A percentile compares a stretch with the other conserved stretches of the same genome.
Conservation (phyloP, 2,329 filamentous ascomycete species). For the Fusarium sp. region DNA sequence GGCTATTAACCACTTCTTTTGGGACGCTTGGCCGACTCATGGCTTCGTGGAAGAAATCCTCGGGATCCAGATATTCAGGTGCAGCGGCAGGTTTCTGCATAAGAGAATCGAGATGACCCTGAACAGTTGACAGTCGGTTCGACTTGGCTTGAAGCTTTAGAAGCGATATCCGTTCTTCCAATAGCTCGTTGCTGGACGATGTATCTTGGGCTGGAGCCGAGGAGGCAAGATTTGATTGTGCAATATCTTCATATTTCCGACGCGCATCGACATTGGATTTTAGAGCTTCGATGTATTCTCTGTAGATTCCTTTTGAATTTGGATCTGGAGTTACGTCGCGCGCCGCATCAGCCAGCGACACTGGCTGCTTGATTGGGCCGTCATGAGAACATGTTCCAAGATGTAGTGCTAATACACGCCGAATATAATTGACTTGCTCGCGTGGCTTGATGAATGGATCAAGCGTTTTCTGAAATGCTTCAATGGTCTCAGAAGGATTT, state of each 20-base stretch:
- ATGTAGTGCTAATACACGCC: constrained; percentile 67
- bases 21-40: constrained; percentile 65
- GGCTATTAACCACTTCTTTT: constrained; percentile 63
- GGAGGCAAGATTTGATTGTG: constrained; percentile 42
- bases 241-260: constrained; percentile 60
- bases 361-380: constrained; percentile 58
- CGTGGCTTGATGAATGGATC: constrained; percentile 68
- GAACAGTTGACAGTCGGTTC: constrained; percentile 63
- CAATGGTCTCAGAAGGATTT: constrained; percentile 51
- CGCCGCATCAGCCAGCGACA: constrained; percentile 63
- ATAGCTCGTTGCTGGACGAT: constrained; percentile 40
- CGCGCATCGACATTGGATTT: constrained; percentile 65
- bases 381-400: constrained; percentile 63
- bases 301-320: constrained; percentile 62
- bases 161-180: constrained; percentile 66
- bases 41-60: constrained; percentile 61
- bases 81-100: constrained; percentile 65
- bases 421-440: constrained; percentile 69
- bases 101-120: constrained; percentile 65
- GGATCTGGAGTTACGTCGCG: constrained; percentile 53
- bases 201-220: constrained; percentile 38
- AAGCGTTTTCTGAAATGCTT: constrained; percentile 60
- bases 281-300: constrained; percentile 68
- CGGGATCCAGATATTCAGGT: constrained; percentile 63
- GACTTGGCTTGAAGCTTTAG: constrained; percentile 66